Percentiles rank a stretch among this genome's conserved stretches.
Evolutionary conservation across 495 filamentous ascomycete genomes (phyloP).

Genomic region (Xylaria cubensis): DNA sequence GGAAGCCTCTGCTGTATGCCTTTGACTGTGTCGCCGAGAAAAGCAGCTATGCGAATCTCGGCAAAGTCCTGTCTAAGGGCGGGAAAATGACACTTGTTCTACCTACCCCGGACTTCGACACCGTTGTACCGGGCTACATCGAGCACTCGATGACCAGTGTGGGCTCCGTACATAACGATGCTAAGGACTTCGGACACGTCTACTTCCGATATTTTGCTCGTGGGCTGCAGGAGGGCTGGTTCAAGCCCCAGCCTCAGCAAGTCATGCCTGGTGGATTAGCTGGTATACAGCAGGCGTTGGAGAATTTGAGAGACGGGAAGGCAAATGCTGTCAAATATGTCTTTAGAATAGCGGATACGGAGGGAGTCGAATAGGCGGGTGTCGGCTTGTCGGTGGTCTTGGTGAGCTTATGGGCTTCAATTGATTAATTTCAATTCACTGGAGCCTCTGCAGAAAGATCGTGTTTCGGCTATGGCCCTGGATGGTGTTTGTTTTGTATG

Average conservation of each 20-base stretch:
- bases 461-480: not conserved
- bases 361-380: conserved; percentile 36
- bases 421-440: not conserved
- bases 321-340: conserved; percentile 74
- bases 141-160: conserved; percentile 51
- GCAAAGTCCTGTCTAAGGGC: conserved; percentile 50
- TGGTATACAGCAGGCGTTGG: conserved; percentile 63
- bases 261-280: conserved; percentile 66
- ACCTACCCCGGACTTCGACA: conserved; percentile 39
- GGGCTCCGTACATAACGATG: conserved; percentile 56
- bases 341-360: conserved; percentile 69
- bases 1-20: conserved; percentile 49
- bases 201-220: conserved; percentile 61
- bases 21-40: conserved; percentile 68
- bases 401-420: not conserved
- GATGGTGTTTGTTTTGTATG: not conserved
- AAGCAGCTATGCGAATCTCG: conserved; percentile 46
- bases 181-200: conserved; percentile 64
- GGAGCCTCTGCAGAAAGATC: too few relatives aligned
- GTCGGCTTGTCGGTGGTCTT: not conserved
- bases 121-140: conserved; percentile 44
- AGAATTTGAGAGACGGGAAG: conserved; percentile 65
- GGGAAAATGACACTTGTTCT: conserved; percentile 65
- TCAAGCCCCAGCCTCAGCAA: conserved; percentile 65
- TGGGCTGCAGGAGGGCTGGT: conserved; percentile 65